Base-by-base conservation (phyloP, 73 alveolate genomes). In the Uronychia setigera region DNA sequence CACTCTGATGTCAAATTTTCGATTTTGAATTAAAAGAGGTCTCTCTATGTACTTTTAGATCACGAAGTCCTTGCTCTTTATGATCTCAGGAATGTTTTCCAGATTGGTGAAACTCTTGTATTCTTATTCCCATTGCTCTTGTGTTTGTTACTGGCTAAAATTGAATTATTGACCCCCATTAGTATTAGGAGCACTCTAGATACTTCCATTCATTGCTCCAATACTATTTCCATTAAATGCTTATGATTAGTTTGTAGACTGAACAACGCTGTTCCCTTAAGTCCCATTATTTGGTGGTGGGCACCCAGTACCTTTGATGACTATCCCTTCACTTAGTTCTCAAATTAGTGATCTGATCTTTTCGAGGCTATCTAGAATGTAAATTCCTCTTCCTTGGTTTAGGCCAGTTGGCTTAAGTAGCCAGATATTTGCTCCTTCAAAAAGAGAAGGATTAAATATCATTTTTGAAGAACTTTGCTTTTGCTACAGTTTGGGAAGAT, bases 1-100 rank as follows among this genome's bases (percentile, higher is more conserved):
- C 27, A 93, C 91, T 91, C 99, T 86, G 75, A 96, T 96, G 79
- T 96, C 99, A 77, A 93, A 93, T 76, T 93, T 96, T 77, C 99
- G 90, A 60, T 92, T 89, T 33, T 93, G 76, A 78, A 93, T 87
- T 67, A 95, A 83, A 32, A 96, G 85, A 26, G 99, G 99, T 19
- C 85, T 89, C 81, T 96, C 99, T 0, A 96, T 85, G 85, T 96
- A 96, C 89, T 96, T 96, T 32, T 86, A 32, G 35, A 86, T 79
- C 58, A 86, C 87, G 76, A 86, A 86, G 25, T 32, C 77, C 26
- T 78, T 59, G 35, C 87, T 59, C 33, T 86, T 86, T 1, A 86
- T 81, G 1, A 58, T 60, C 26, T 46, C 57, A 1, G 92, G 87
- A 26, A 86, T 78, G 32, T 79, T 79, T 31, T 78, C 92, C 0